These are phyloP conservation scores for Cronartium quercuum DNA, from an alignment of 1,284 basidiomycete genomes.

Conservation along the genomic window DNA sequence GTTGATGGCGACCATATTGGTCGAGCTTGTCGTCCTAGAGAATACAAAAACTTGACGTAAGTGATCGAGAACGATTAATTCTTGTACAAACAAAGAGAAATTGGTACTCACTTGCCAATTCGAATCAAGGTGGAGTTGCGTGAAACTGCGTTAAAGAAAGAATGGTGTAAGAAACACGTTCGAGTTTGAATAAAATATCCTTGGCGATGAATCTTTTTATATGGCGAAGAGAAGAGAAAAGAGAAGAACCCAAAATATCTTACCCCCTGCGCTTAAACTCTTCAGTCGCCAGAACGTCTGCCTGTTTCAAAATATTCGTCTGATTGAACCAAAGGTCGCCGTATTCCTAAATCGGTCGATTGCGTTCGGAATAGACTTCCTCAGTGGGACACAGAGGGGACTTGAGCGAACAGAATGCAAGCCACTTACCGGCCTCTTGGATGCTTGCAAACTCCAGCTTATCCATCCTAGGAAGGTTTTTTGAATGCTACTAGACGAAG, in stretches of 20 bases:
- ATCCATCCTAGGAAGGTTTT: neutral
- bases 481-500: neutral
- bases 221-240: neutral
- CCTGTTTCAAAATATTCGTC: neutral
- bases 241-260: neutral
- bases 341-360: neutral
- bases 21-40: neutral
- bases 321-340: neutral
- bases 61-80: neutral
- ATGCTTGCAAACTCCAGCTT: conserved; percentile 2
- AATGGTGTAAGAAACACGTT: neutral
- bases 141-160: neutral
- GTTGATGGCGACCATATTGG: neutral
- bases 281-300: neutral
- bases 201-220: neutral
- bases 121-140: neutral
- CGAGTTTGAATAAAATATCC: too few species aligned
- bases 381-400: neutral
- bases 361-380: neutral
- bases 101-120: neutral
- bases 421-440: neutral
- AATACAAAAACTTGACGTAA: neutral
- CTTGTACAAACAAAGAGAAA: neutral
- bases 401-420: neutral
- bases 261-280: neutral